Percentiles rank a stretch among this genome's conserved stretches.
Evolutionary conservation across 495 filamentous ascomycete genomes (phyloP).

Genomic region (Xylaria bambusicola): DNA sequence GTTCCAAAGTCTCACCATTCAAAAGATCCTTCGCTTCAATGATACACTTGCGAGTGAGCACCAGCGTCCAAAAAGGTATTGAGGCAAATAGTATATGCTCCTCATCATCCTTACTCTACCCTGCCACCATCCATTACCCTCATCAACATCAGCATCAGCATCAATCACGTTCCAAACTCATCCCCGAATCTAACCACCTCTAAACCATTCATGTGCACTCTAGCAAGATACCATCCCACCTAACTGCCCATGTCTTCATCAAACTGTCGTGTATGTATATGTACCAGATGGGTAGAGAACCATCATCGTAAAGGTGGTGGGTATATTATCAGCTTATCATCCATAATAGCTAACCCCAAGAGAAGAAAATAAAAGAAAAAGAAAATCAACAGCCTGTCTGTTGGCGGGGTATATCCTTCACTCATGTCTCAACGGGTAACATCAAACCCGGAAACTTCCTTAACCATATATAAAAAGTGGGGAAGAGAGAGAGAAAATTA

Average conservation of each 20-base stretch:
- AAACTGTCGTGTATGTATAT: conserved; percentile 2
- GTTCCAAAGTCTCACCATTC: no score
- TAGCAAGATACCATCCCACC: not conserved
- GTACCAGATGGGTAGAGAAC: no score
- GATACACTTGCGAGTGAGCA: conserved; percentile 2
- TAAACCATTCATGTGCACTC: not conserved
- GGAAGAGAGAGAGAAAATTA: not conserved
- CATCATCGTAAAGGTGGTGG: no score
- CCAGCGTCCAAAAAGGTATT: no score
- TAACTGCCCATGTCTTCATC: not conserved
- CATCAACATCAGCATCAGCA: not conserved
- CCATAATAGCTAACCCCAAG: not conserved
- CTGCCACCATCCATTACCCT: no score
- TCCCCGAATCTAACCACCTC: not conserved
- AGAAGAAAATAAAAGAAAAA: no score
- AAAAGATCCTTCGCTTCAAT: not conserved
- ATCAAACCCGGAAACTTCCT: conserved; percentile 17
- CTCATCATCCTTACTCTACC: no score
- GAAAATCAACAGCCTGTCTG: conserved; percentile 8
- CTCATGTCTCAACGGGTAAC: conserved; percentile 12
- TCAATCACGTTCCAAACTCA: not conserved
- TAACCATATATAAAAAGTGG: conserved; percentile 4
- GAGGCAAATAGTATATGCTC: not conserved
- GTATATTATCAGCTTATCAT: not conserved
- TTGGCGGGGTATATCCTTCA: conserved; percentile 20